Percentiles rank a stretch among this genome's conserved stretches.
Conservation (phyloP, 164 flowering plant species). For the Hamamelis virginiana region DNA sequence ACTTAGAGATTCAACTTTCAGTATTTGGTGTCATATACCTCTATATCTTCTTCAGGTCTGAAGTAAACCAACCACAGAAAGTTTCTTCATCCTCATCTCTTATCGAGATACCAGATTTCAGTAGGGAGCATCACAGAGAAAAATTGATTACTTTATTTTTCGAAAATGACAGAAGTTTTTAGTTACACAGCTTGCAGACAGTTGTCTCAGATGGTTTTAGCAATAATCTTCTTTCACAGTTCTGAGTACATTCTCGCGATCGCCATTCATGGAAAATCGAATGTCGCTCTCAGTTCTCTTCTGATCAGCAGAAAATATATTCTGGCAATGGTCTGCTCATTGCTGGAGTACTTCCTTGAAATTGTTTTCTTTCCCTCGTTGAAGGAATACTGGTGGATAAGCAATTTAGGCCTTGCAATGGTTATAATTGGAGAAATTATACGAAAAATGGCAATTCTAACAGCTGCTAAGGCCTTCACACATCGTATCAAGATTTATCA, state of each 20-base stretch:
- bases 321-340: conserved; percentile 60
- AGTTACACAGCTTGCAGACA: conserved; percentile 52
- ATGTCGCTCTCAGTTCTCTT: conserved; percentile 54
- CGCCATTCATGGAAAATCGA: conserved; percentile 51
- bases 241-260: conserved; percentile 63
- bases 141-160: conserved; percentile 2
- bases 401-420: conserved; percentile 65
- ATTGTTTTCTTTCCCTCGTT: conserved; percentile 51
- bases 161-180: conserved; percentile 43
- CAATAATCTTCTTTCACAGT: conserved; percentile 55
- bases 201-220: conserved; percentile 48
- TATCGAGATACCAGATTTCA: not conserved
- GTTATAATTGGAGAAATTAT: conserved; percentile 73
- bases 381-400: conserved; percentile 76
- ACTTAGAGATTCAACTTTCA: too few species aligned
- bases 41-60: too few species aligned
- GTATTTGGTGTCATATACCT: too few species aligned
- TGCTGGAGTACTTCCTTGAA: conserved; percentile 66
- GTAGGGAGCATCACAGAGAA: too few species aligned
- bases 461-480: conserved; percentile 81
- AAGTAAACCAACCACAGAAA: too few species aligned
- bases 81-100: too few species aligned
- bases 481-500: conserved; percentile 57
- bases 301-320: conserved; percentile 65
- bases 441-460: conserved; percentile 66